Percentiles rank a stretch among this genome's conserved stretches.
Evolutionary conservation across 306 rosid species (phyloP).

Genomic region (Glycine tomentella): DNA sequence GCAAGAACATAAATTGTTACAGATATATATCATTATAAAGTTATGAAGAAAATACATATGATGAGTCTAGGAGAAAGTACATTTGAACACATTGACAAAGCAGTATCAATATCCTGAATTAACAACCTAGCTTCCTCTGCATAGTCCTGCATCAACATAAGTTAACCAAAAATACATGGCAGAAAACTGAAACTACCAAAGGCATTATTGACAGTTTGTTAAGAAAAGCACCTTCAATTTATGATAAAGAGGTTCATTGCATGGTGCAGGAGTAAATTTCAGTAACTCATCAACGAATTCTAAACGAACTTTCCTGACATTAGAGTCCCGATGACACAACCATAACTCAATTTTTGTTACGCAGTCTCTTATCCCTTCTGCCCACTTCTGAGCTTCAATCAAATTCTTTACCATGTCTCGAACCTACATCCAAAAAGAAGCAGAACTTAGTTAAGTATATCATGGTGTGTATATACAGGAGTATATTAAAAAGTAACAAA

Average conservation of each 20-base stretch:
- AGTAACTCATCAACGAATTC: slow-evolving; percentile 69
- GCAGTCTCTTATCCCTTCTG: slow-evolving; percentile 74
- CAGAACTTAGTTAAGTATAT: slow-evolving; percentile 23
- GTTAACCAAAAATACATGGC: slow-evolving; percentile 17
- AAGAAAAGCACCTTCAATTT: slow-evolving; percentile 76
- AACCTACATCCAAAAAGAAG: slow-evolving; percentile 66
- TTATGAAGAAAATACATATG: slow-evolving; percentile 17
- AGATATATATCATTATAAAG: slow-evolving; percentile 27
- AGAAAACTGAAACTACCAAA: slow-evolving; percentile 41
- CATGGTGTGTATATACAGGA: slow-evolving; percentile 6
- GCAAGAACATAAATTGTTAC: slow-evolving; percentile 29
- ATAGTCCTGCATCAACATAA: slow-evolving; percentile 61
- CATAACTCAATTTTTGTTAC: slow-evolving; percentile 69
- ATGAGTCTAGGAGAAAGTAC: slow-evolving; percentile 51
- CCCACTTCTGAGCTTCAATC: slow-evolving; percentile 80
- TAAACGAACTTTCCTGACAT: slow-evolving; percentile 61
- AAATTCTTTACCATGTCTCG: slow-evolving; percentile 70
- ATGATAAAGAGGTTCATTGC: slow-evolving; percentile 74
- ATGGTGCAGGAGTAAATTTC: slow-evolving; percentile 61
- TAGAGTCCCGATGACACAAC: slow-evolving; percentile 50
- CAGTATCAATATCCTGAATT: slow-evolving; percentile 61
- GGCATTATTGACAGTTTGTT: slow-evolving; percentile 36
- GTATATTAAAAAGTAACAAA: slow-evolving; percentile 39
- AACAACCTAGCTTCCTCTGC: slow-evolving; percentile 75
- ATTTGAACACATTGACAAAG: slow-evolving; percentile 60